phyloP scores from a whole-genome alignment of 2,329 filamentous ascomycete species.

The Monosporascus sp. region DNA sequence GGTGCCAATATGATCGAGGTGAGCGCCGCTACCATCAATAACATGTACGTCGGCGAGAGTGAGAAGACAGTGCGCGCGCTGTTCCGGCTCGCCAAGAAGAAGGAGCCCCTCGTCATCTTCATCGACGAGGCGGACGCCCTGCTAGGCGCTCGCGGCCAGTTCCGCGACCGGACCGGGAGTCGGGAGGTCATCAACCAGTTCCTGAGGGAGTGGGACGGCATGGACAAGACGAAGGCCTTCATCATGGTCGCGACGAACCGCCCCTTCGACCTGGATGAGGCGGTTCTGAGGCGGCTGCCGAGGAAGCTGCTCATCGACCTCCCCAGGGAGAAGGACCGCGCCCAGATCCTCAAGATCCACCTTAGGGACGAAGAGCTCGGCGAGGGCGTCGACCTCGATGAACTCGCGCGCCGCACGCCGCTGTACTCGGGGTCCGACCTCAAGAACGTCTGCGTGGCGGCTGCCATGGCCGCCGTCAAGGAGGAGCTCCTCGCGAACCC shows the following conservation, averaged over 20 bases:
- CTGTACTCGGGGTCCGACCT: slow-evolving; percentile 80
- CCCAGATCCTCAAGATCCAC: slow-evolving; percentile 65
- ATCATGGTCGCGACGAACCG: slow-evolving; percentile 98
- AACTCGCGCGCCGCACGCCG: slow-evolving; percentile 61
- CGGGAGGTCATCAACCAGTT: slow-evolving; percentile 96
- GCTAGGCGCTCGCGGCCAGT: slow-evolving; percentile 68
- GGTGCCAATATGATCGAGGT: slow-evolving; percentile 77
- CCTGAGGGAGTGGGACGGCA: slow-evolving; percentile 91
- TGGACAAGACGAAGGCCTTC: slow-evolving; percentile 76
- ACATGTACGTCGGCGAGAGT: slow-evolving; percentile 93
- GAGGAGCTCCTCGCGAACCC: slow-evolving; percentile 52
- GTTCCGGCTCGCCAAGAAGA: slow-evolving; percentile 84
- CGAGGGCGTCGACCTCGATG: slow-evolving; percentile 51
- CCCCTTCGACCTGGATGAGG: slow-evolving; percentile 90
- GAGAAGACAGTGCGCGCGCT: slow-evolving; percentile 95
- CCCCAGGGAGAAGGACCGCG: slow-evolving; percentile 59
- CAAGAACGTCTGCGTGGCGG: slow-evolving; percentile 76
- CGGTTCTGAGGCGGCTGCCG: slow-evolving; percentile 71
- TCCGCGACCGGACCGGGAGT: slow-evolving; percentile 62
- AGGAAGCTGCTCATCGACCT: slow-evolving; percentile 69
- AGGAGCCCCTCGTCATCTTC: slow-evolving; percentile 89
- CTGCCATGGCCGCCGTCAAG: slow-evolving; percentile 71
- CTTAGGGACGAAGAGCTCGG: slow-evolving; percentile 63
- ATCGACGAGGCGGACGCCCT: slow-evolving; percentile 96
- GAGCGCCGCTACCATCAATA: slow-evolving; percentile 84